Conservation (phyloP, 495 filamentous ascomycete species). For the Tuber microsphaerosporum region DNA sequence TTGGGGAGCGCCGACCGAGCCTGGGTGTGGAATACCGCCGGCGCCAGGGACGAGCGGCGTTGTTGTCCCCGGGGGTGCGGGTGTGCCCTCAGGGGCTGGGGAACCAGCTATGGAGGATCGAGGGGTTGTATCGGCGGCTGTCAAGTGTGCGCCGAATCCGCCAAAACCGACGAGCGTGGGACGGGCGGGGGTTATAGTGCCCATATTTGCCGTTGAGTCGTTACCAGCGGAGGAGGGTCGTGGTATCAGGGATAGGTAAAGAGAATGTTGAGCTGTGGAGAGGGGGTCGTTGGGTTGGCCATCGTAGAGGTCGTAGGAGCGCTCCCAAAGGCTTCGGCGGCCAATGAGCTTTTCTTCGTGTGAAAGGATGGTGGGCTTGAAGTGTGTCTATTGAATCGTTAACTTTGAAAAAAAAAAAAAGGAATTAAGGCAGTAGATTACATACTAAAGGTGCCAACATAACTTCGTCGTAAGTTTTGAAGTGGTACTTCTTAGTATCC, state of each 20-base stretch:
- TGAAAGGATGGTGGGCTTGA: conserved; percentile 79
- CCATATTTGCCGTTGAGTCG: conserved; percentile 32
- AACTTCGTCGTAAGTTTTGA: conserved; percentile 92
- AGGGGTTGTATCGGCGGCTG: conserved; percentile 54
- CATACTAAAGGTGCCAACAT: conserved; percentile 77
- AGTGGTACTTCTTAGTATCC: conserved; percentile 80
- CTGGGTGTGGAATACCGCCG: conserved; percentile 44
- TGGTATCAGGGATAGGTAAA: conserved; percentile 74
- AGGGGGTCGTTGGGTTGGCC: conserved; percentile 79
- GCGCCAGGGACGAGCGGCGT: conserved; percentile 49
- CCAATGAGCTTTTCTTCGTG: conserved; percentile 68
- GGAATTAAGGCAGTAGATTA: not conserved
- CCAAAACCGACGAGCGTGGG: conserved; percentile 52
- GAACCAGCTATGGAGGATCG: conserved; percentile 79
- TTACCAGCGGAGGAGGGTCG: conserved; percentile 65
- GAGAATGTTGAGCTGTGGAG: conserved; percentile 74
- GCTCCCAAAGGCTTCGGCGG: conserved; percentile 67
- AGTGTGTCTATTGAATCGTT: conserved; percentile 47
- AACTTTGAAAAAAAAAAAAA: not conserved
- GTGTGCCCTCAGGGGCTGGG: conserved; percentile 67
- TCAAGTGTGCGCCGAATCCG: conserved; percentile 44
- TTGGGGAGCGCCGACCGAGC: conserved; percentile 38
- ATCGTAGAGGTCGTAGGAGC: conserved; percentile 89
- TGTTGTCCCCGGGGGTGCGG: conserved; percentile 58
- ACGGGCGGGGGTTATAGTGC: conserved; percentile 50